Conservation (phyloP, 2,329 filamentous ascomycete genomes). For the Penicillium sp. region DNA sequence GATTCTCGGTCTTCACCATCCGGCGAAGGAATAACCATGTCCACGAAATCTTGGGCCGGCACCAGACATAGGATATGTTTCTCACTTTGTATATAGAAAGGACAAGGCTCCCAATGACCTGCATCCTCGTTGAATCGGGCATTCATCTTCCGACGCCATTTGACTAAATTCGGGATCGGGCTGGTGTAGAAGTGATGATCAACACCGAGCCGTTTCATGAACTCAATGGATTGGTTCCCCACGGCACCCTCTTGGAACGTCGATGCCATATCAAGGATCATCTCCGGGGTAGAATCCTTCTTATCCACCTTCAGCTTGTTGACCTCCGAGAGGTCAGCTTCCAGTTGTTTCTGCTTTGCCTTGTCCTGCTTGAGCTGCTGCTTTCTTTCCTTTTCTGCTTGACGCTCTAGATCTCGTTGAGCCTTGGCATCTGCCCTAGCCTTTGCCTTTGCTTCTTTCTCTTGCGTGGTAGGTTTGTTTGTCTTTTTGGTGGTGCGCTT, state of each 20-base stretch:
- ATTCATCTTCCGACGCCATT: conserved; percentile 71
- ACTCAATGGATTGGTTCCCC: conserved; percentile 48
- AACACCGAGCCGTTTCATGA: conserved; percentile 48
- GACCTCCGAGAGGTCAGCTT: conserved; percentile 69
- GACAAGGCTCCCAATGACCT: conserved; percentile 68
- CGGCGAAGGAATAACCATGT: conserved; percentile 54
- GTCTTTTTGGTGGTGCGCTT: conserved; percentile 50
- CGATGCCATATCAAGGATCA: conserved; percentile 73
- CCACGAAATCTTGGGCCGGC: conserved; percentile 67
- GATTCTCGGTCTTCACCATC: conserved; percentile 48
- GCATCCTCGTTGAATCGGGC: conserved; percentile 64
- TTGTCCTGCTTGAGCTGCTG: conserved; percentile 58
- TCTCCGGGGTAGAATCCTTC: conserved; percentile 73
- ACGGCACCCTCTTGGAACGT: conserved; percentile 55
- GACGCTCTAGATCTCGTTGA: conserved; percentile 59
- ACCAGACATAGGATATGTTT: conserved; percentile 67
- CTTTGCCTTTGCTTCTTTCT: conserved; percentile 53
- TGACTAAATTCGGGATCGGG: conserved; percentile 58
- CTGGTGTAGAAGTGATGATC: conserved; percentile 45
- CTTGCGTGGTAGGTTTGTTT: conserved; percentile 28
- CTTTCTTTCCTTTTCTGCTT: conserved; percentile 58
- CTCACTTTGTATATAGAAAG: conserved; percentile 56
- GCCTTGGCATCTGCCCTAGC: conserved; percentile 56
- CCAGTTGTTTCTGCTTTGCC: conserved; percentile 65
- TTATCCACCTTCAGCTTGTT: conserved; percentile 76